Evolutionary conservation across 306 rosid genomes (phyloP).

Genomic region (Leucaena leucocephala): DNA sequence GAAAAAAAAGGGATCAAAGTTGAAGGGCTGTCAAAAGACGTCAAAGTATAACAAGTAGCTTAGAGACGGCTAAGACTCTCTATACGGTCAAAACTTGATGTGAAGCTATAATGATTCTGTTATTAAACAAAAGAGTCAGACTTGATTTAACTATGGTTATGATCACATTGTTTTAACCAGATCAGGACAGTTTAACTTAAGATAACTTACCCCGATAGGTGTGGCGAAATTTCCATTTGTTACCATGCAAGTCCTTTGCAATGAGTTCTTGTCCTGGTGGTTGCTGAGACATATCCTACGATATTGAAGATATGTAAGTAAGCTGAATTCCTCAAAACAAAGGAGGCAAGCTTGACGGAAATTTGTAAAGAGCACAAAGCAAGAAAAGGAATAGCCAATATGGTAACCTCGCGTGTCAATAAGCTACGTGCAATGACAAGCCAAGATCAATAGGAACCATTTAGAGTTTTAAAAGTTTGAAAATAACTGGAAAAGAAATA

Average conservation of each 20-base stretch:
- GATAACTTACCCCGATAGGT: constrained; percentile 57
- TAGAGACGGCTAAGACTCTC: not conserved
- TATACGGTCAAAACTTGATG: not conserved
- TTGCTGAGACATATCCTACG: constrained; percentile 62
- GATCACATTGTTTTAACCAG: not conserved
- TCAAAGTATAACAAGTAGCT: not conserved
- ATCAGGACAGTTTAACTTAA: constrained; percentile 4
- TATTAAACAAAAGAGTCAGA: not conserved
- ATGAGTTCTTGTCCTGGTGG: constrained; percentile 62
- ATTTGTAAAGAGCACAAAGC: not conserved
- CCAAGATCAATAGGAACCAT: constrained; percentile 4
- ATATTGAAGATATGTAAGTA: constrained; percentile 33
- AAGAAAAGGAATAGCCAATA: not conserved
- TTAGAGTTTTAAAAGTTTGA: not conserved
- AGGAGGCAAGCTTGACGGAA: not conserved
- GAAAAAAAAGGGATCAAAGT: not conserved
- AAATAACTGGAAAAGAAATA: not conserved
- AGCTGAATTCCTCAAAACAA: constrained; percentile 15
- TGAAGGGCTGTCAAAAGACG: not conserved
- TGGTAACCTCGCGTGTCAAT: not conserved
- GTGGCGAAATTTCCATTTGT: constrained; percentile 69
- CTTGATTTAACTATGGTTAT: not conserved
- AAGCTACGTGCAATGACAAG: not conserved
- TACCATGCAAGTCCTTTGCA: constrained; percentile 70
- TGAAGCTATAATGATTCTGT: not conserved